Percentiles rank a stretch among this genome's conserved stretches.
These are phyloP conservation scores for Suillus alpinus DNA, from an alignment of 768 basidiomycete species.

Conservation along the genomic window DNA sequence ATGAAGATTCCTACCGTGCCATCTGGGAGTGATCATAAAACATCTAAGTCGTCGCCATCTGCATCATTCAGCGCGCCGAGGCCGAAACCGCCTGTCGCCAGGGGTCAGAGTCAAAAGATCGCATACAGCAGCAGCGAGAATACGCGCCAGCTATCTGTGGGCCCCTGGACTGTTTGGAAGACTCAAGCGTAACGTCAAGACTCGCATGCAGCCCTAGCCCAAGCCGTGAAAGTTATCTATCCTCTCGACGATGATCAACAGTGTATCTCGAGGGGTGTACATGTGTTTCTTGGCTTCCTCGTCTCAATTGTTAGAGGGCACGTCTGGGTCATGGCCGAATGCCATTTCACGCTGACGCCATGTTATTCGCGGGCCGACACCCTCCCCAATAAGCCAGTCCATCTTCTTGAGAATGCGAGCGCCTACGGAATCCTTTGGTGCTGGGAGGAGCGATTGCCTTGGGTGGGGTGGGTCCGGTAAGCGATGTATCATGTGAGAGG, in stretches of 20 bases:
- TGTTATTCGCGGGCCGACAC: constrained; percentile 87
- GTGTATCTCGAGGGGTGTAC: constrained; percentile 81
- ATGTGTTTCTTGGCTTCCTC: constrained; percentile 88
- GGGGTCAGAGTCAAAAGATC: constrained; percentile 1
- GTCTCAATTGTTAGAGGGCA: constrained; percentile 50
- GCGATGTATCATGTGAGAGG: background rate
- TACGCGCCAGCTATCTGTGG: constrained; percentile 57
- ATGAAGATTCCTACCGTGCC: constrained; percentile 43
- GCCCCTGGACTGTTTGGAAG: constrained; percentile 30
- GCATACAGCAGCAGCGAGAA: background rate
- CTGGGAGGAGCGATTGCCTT: constrained; percentile 74
- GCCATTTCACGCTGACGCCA: constrained; percentile 72
- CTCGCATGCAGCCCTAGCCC: constrained; percentile 72
- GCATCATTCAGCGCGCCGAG: constrained; percentile 90
- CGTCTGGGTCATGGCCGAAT: constrained; percentile 46
- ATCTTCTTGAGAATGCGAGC: constrained; percentile 88
- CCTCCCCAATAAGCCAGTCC: constrained; percentile 93
- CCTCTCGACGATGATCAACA: constrained; percentile 54
- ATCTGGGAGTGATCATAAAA: constrained; percentile 58
- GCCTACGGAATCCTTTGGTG: constrained; percentile 78
- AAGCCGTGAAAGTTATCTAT: constrained; percentile 83
- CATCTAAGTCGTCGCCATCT: constrained; percentile 87
- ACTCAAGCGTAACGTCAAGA: constrained; percentile 38
- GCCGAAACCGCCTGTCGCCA: constrained; percentile 72
- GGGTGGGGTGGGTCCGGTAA: constrained; percentile 3